Base-by-base conservation (phyloP, 1,139 yeast species). In the Insectozyma bohioensis region DNA sequence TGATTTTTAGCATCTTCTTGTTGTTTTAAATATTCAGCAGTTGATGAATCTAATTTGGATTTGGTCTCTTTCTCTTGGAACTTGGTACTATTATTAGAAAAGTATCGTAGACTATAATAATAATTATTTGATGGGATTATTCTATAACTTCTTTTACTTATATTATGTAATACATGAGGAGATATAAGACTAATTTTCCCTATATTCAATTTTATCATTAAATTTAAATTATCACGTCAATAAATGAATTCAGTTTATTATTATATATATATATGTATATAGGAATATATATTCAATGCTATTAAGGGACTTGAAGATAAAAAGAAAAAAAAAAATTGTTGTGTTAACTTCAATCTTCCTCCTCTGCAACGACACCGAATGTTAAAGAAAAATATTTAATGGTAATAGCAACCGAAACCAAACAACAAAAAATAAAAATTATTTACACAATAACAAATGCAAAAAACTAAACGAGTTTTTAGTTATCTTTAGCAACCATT, bases 261-360 rank as follows among this genome's bases (percentile, higher is more conserved):
- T 17, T 74, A 54, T 31, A 66, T 62, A 16, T 56, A 60, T 41
- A 58, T 70, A 2, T 72, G 67, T 11, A 51, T 54, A 42, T 70
- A 68, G 0, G 78, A 72, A 43, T 75, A 77, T 53, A 75, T 55
- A 44, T 71, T 72, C 1, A 72, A 72, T 33, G 65, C 72, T 18
- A 18, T 6, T 18, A 9, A 18, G 9, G 20, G 6, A 18, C 9
- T 18, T 6, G 20, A 18, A 18, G 20, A 18, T 9, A 18, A n/a
- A n/a, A 9, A 24, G 26, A 24, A 4, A 24, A 14, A 24, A 24
- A 24, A 24, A 24, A 24, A 24, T 10, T 10, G n/a, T n/a, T n/a
- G n/a, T n/a, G n/a, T n/a, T n/a, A n/a, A n/a, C n/a, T n/a, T n/a
- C n/a, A n/a, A n/a, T n/a, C n/a, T n/a, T n/a, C n/a, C n/a, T n/a